A percentile compares a stretch with the other conserved stretches of the same genome.
Conservation (phyloP, 1,284 basidiomycete genomes). For the Tranzscheliella williamsii region DNA sequence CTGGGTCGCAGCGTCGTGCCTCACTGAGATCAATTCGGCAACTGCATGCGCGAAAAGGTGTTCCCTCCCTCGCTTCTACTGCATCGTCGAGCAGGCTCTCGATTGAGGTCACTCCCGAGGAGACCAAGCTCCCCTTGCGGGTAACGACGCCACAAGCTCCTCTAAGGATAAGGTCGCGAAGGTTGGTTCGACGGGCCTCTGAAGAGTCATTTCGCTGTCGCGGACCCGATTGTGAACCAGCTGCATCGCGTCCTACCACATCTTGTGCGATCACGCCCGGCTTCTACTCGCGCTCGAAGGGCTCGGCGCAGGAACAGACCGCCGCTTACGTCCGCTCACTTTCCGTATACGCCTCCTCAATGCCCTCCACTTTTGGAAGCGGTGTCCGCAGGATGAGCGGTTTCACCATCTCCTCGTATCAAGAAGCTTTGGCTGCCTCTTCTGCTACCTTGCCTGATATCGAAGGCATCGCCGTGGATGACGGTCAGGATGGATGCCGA, state of each 20-base stretch:
- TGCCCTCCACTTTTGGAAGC: not conserved
- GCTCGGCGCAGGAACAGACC: not conserved
- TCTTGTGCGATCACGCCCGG: not conserved
- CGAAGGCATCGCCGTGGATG: conserved; percentile 1
- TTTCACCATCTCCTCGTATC: conserved; percentile 8
- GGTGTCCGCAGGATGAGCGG: conserved; percentile 14
- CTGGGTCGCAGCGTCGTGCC: conserved; percentile 1
- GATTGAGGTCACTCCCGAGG: no score
- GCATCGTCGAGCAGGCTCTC: not conserved
- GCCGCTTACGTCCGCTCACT: conserved; percentile 1
- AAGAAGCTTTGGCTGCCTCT: not conserved
- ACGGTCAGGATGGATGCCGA: no score
- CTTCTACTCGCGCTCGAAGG: conserved; percentile 6
- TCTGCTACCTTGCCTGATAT: not conserved
- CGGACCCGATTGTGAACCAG: conserved; percentile 12
- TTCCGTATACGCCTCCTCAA: conserved; percentile 3
- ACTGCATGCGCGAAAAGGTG: conserved; percentile 16
- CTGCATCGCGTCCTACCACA: conserved; percentile 6
- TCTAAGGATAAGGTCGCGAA: not conserved
- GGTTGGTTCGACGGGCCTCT: conserved; percentile 5
- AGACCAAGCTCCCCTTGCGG: no score
- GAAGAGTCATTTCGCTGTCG: conserved; percentile 27
- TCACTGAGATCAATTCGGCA: conserved; percentile 28
- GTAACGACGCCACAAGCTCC: not conserved
- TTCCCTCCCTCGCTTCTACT: conserved; percentile 7